Base-by-base conservation (phyloP, 257 asterid genomes). In the Leptodermis oblonga region DNA sequence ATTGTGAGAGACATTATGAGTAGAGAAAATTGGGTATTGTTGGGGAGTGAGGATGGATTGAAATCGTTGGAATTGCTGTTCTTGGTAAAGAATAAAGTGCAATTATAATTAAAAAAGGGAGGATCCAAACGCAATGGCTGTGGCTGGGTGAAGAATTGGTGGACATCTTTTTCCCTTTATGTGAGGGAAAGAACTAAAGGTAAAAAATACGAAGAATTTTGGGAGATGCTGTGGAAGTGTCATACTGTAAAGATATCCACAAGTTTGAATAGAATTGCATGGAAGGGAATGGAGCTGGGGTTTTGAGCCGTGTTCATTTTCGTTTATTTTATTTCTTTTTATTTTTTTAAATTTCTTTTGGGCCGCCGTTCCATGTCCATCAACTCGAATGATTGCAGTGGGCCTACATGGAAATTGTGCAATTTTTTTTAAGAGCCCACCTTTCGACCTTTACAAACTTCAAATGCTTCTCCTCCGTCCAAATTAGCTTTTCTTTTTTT, bases 1-100 rank as follows among this genome's bases (percentile, higher is more conserved):
- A 85, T 70, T 12, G 93, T 78, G 26, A 85, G 78, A 65, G 93
- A 82, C 96, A 88, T 88, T 77, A 75, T 72, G 58, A 39, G 65
- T 3, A 36, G 20, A 5, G 36, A 55, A 23, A 37, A 26, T 36
- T 31, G 68, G 67, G 48, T 59, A 56, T 20, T 25, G 2, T 23
- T 26, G 62, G 63, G 15, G 28, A 62, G 17, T 23, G 45, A 7
- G 36, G 18, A 13, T 42, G 52, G 72, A 14, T 61, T 33, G 55
- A n/a, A 41, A 59, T 4, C n/a, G 56, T 28, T 51, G 74, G 22
- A n/a, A 11, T 22, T 71, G 77, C 30, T 17, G n/a, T 22, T 15
- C 36, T 31, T 67, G 68, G 28, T 31, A 31, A n/a, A n/a, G n/a
- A n/a, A n/a, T n/a, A n/a, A 48, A 61, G 45, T 36, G 48, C 43